Evolutionary conservation across 169 alveolate genomes (phyloP).

Genomic region (Cryptosporidium muris): DNA sequence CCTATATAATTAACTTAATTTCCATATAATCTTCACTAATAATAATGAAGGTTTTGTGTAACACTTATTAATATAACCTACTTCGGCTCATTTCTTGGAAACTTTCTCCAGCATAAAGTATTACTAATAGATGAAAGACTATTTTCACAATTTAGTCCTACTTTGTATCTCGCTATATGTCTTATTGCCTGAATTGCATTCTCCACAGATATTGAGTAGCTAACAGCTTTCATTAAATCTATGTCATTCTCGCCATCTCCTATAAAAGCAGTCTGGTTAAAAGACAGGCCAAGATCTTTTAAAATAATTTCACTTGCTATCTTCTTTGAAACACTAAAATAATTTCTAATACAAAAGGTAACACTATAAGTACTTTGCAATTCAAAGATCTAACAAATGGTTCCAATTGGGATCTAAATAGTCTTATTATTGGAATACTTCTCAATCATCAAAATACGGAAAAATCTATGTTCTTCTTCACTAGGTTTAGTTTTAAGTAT

Average conservation of each 20-base stretch:
- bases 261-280: constrained; percentile 21
- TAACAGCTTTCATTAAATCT: constrained; percentile 37
- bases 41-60: no score
- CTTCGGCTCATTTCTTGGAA: no score
- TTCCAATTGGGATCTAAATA: constrained; percentile 33
- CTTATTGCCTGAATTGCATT: constrained; percentile 48
- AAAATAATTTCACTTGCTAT: constrained; percentile 10
- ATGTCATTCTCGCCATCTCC: constrained; percentile 64
- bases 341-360: constrained; percentile 50
- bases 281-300: constrained; percentile 5
- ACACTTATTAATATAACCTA: no score
- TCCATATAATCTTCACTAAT: no score
- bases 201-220: constrained; percentile 37
- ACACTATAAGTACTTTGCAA: constrained; percentile 32
- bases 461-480: constrained; percentile 24
- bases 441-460: constrained; percentile 42
- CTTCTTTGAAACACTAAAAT: constrained; percentile 44
- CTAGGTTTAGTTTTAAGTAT: constrained; percentile 41
- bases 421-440: neutral
- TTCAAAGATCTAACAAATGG: constrained; percentile 44
- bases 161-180: constrained; percentile 16
- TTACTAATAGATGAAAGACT: constrained; percentile 12
- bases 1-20: no score
- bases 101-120: no score
- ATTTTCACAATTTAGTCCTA: constrained; percentile 14